Percentiles rank a stretch among this genome's conserved stretches.
These are phyloP conservation scores for Neostapfia colusana DNA, from an alignment of 176 grass and related monocot species.

Conservation along the genomic window DNA sequence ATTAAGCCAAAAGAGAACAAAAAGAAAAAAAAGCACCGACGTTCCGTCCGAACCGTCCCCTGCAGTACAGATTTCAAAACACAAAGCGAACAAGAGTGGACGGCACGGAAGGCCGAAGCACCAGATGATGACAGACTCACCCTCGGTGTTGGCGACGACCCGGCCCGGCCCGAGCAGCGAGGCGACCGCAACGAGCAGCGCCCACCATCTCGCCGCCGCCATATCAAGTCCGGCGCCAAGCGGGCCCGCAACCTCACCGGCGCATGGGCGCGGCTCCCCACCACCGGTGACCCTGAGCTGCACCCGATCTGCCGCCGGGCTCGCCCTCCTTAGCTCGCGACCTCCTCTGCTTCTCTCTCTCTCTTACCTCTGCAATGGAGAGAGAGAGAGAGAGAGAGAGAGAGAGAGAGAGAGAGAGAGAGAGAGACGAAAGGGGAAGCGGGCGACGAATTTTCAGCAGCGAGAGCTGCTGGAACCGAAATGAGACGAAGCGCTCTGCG, in stretches of 20 bases:
- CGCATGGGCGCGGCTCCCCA: constrained; percentile 24
- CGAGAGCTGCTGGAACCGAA: neutral
- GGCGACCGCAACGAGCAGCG: constrained; percentile 11
- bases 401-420: too few relatives aligned
- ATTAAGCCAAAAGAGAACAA: neutral
- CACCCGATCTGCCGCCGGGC: constrained; percentile 27
- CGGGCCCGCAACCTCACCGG: constrained; percentile 38
- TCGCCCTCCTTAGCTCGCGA: neutral
- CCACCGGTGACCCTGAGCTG: neutral
- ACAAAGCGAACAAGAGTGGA: neutral
- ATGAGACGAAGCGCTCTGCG: constrained; percentile 7
- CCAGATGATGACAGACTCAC: constrained; percentile 39
- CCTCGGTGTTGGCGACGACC: constrained; percentile 55
- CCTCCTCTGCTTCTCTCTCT: too few relatives aligned
- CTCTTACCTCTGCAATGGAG: neutral
- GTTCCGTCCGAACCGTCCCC: neutral
- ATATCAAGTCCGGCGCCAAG: constrained; percentile 34
- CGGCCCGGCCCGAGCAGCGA: constrained; percentile 32
- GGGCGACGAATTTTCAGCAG: constrained; percentile 16
- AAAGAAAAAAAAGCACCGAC: neutral
- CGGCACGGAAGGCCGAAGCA: neutral
- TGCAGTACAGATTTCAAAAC: neutral
- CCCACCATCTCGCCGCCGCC: constrained; percentile 40
- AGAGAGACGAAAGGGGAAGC: too few relatives aligned
- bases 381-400: too few relatives aligned